Conservation (phyloP, 495 filamentous ascomycete species). For the Aspergillus conjunctus region DNA sequence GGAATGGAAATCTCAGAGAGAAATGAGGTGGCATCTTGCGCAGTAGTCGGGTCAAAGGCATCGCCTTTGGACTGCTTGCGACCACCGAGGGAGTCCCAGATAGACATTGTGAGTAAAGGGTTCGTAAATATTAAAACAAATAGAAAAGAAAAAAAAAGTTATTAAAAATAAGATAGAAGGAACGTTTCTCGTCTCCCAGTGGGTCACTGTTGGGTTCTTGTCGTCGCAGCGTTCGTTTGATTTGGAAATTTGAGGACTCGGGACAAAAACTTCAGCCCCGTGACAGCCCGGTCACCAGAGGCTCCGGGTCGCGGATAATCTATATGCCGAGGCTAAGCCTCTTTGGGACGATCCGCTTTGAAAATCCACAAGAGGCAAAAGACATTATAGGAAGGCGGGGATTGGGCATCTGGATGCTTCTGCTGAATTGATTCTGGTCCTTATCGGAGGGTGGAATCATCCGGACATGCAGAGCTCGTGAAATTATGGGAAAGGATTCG, state of each 20-base stretch:
- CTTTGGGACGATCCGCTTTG: conserved; percentile 29
- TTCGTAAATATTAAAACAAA: conserved; percentile 33
- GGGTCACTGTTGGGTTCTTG: conserved; percentile 12
- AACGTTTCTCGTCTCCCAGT: conserved; percentile 31
- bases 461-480: conserved; percentile 24
- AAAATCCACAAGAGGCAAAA: conserved; percentile 34
- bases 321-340: conserved; percentile 34
- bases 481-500: conserved; percentile 32
- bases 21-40: conserved; percentile 81
- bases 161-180: conserved; percentile 21
- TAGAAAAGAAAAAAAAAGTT: conserved; percentile 26
- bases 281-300: conserved; percentile 29
- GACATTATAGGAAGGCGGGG: conserved; percentile 24
- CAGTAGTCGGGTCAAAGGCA: conserved; percentile 67
- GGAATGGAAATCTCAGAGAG: conserved; percentile 67
- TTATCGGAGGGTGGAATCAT: conserved; percentile 14
- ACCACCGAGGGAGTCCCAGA: conserved; percentile 88
- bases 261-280: conserved; percentile 52
- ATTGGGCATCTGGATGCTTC: conserved; percentile 15
- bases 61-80: conserved; percentile 68
- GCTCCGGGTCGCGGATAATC: conserved; percentile 25
- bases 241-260: conserved; percentile 21
- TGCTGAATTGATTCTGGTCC: conserved; percentile 11
- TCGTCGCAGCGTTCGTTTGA: conserved; percentile 2
- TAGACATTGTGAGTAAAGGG: conserved; percentile 57